These are phyloP conservation scores for Raphanus sativus DNA, from an alignment of 345 rosid species.

Conservation along the genomic window DNA sequence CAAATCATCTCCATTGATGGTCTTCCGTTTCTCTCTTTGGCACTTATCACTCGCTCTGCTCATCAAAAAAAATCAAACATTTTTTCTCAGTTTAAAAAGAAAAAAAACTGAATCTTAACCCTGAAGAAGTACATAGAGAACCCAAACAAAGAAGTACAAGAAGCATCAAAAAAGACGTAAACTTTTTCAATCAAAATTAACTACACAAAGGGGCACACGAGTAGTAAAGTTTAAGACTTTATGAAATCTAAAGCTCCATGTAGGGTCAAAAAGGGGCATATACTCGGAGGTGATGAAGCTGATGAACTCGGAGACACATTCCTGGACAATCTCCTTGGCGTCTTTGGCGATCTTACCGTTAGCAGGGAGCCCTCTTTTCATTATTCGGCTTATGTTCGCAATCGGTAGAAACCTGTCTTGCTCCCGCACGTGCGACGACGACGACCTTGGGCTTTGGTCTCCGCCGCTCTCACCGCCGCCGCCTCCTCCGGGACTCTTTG, in stretches of 20 bases:
- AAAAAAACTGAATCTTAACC: not conserved
- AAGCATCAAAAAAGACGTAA: too few relatives aligned
- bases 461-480: conserved; percentile 83
- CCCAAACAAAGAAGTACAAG: not conserved
- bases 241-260: too few relatives aligned
- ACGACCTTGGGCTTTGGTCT: conserved; percentile 82
- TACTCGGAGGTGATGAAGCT: conserved; percentile 99
- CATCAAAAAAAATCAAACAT: not conserved
- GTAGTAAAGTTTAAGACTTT: too few relatives aligned
- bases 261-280: not conserved
- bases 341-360: conserved; percentile 97
- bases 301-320: conserved; percentile 94
- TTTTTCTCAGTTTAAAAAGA: not conserved
- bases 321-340: conserved; percentile 96
- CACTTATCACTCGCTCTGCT: conserved; percentile 96
- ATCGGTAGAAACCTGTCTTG: conserved; percentile 93
- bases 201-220: too few relatives aligned
- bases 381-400: conserved; percentile 91
- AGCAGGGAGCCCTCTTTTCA: conserved; percentile 89
- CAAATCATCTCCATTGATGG: conserved; percentile 92
- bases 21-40: conserved; percentile 97
- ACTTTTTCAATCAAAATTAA: too few relatives aligned
- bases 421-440: conserved; percentile 63
- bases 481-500: conserved; percentile 55
- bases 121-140: not conserved